Conservation (phyloP, 2,329 filamentous ascomycete species). For the Penicillium freii region DNA sequence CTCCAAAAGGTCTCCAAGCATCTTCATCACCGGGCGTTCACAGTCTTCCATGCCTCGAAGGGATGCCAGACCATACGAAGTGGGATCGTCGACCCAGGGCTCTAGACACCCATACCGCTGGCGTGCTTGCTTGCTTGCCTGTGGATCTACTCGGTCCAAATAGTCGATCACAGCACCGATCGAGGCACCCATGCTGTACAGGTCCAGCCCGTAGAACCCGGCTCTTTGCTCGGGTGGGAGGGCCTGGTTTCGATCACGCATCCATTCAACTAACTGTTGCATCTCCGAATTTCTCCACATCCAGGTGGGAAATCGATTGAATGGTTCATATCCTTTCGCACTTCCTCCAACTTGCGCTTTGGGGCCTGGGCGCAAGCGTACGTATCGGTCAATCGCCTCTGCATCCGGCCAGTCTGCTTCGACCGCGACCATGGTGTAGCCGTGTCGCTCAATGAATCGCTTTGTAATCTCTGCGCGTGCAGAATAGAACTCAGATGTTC, state of each 20-base stretch:
- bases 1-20: conserved; percentile 47
- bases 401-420: conserved; percentile 58
- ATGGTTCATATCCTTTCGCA: conserved; percentile 38
- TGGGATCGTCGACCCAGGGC: conserved; percentile 51
- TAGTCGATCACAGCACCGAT: conserved; percentile 51
- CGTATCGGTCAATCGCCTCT: conserved; percentile 52
- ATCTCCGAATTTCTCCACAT: conserved; percentile 58
- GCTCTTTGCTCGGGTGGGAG: conserved; percentile 32
- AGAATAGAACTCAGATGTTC: conserved; percentile 56
- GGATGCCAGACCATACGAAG: conserved; percentile 49
- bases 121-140: conserved; percentile 45
- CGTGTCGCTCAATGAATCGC: conserved; percentile 50
- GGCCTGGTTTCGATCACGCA: conserved; percentile 45
- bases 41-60: conserved; percentile 46
- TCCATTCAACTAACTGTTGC: conserved; percentile 53
- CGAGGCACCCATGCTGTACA: conserved; percentile 51
- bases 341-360: conserved; percentile 32
- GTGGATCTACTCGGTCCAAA: conserved; percentile 47
- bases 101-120: conserved; percentile 49
- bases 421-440: conserved; percentile 52
- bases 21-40: conserved; percentile 46
- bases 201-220: conserved; percentile 53
- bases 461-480: conserved; percentile 54
- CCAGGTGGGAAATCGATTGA: conserved; percentile 55
- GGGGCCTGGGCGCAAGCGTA: conserved; percentile 46